Conservation (phyloP, 2,329 filamentous ascomycete genomes). For the Aschersonia sp. region DNA sequence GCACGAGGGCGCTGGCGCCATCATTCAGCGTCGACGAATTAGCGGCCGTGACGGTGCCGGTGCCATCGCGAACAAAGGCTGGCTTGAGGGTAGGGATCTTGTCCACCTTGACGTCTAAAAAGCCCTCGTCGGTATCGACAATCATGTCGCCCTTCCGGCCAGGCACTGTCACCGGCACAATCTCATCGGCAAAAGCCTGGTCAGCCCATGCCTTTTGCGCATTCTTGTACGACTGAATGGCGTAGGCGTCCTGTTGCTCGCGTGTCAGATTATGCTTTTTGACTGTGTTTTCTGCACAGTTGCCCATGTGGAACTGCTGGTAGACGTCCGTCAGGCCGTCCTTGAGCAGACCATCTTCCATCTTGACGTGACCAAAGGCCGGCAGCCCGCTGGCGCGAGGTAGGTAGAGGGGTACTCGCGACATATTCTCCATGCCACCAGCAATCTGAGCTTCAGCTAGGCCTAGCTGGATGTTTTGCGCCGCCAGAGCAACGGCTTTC, state of each 20-base stretch:
- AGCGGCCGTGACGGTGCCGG: slow-evolving; percentile 83
- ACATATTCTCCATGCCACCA: slow-evolving; percentile 98
- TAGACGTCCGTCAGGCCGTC: slow-evolving; percentile 95
- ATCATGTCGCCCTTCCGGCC: slow-evolving; percentile 70
- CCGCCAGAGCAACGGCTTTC: slow-evolving; percentile 81
- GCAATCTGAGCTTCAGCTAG: slow-evolving; percentile 79
- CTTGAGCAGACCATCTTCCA: slow-evolving; percentile 87
- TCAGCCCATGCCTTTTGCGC: slow-evolving; percentile 81
- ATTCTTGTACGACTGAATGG: slow-evolving; percentile 77
- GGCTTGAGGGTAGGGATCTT: slow-evolving; percentile 81
- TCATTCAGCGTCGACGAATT: slow-evolving; percentile 94
- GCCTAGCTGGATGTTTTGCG: slow-evolving; percentile 88
- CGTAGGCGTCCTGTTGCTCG: slow-evolving; percentile 82
- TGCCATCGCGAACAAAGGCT: slow-evolving; percentile 75
- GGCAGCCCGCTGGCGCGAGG: slow-evolving; percentile 70
- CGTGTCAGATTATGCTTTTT: slow-evolving; percentile 73
- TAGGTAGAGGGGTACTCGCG: slow-evolving; percentile 80
- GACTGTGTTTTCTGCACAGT: slow-evolving; percentile 87
- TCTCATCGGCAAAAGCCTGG: slow-evolving; percentile 75
- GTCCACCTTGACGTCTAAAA: slow-evolving; percentile 71
- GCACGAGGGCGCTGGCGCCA: slow-evolving; percentile 77
- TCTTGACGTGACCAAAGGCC: slow-evolving; percentile 71
- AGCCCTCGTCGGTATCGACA: slow-evolving; percentile 77
- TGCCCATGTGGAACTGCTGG: slow-evolving; percentile 95
- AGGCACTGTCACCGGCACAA: slow-evolving; percentile 76